These are phyloP conservation scores for Dendrobium officinale DNA, from an alignment of 106 monocot species.

Conservation along the genomic window DNA sequence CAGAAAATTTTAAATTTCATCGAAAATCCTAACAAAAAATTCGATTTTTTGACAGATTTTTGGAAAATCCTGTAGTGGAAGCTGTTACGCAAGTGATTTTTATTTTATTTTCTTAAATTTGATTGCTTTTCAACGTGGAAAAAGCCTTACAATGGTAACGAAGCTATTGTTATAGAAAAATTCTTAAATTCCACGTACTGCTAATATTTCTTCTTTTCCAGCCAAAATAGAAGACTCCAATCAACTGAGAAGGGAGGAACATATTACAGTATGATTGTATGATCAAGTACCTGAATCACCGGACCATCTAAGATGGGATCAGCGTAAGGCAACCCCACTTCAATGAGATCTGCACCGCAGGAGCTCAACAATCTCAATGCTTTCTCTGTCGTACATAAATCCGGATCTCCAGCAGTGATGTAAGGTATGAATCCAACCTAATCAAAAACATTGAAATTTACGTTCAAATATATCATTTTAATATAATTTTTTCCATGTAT, in stretches of 20 bases:
- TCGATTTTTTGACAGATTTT: too few species aligned
- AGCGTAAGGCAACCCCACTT: slow-evolving; percentile 78
- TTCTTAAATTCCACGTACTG: not conserved
- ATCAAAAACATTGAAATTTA: slow-evolving; percentile 18
- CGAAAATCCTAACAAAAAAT: too few species aligned
- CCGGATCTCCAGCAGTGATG: slow-evolving; percentile 85
- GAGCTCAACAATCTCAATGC: slow-evolving; percentile 71
- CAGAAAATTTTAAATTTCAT: too few species aligned
- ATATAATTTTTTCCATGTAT: too few species aligned
- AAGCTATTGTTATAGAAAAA: slow-evolving; percentile 50
- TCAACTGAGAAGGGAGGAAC: not conserved
- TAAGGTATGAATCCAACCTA: slow-evolving; percentile 86
- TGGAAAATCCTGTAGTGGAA: too few species aligned
- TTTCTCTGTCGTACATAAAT: slow-evolving; percentile 53
- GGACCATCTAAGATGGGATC: slow-evolving; percentile 87
- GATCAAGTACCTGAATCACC: slow-evolving; percentile 61
- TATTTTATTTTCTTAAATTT: too few species aligned
- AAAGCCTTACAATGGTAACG: slow-evolving; percentile 44
- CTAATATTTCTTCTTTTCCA: too few species aligned
- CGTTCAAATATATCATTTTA: not conserved
- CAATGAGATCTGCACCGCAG: slow-evolving; percentile 53
- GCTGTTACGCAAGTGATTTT: too few species aligned
- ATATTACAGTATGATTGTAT: not conserved
- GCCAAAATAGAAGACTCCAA: too few species aligned
- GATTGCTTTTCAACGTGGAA: slow-evolving; percentile 38